Percentiles rank a stretch among this genome's conserved stretches.
These are phyloP conservation scores for Pseudogymnoascus sp. DNA, from an alignment of 2,329 filamentous ascomycete species.

Conservation along the genomic window DNA sequence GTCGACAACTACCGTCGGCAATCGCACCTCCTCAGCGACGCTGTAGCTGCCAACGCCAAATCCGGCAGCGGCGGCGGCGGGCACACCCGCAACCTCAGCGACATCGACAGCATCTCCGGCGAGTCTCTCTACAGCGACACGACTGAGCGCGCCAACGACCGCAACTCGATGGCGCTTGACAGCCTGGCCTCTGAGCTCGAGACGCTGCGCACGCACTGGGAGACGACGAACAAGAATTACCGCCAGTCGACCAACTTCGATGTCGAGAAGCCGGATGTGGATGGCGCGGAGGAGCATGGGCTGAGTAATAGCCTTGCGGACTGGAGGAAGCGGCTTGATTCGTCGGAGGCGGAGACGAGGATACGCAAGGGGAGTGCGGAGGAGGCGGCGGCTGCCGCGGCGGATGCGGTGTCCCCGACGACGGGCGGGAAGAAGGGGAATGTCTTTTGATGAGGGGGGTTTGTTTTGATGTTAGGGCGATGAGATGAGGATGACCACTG, in stretches of 20 bases:
- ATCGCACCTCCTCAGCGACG: slow-evolving; percentile 46
- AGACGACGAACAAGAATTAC: slow-evolving; percentile 92
- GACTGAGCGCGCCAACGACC: slow-evolving; percentile 45
- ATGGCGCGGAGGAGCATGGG: slow-evolving; percentile 37
- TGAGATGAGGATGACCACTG: background rate
- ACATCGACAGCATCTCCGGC: slow-evolving; percentile 53
- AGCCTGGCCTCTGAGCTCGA: slow-evolving; percentile 89
- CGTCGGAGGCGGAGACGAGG: slow-evolving; percentile 27
- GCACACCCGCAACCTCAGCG: slow-evolving; percentile 31
- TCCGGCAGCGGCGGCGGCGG: background rate
- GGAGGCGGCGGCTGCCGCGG: background rate
- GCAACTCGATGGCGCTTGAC: slow-evolving; percentile 70
- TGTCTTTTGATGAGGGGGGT: background rate
- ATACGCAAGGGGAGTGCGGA: slow-evolving; percentile 20
- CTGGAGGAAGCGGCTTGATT: slow-evolving; percentile 72
- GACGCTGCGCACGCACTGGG: slow-evolving; percentile 84
- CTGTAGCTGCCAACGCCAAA: slow-evolving; percentile 25
- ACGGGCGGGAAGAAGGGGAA: background rate
- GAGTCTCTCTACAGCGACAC: slow-evolving; percentile 41
- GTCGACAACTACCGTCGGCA: slow-evolving; percentile 91
- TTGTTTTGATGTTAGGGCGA: too few relatives aligned
- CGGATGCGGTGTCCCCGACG: background rate
- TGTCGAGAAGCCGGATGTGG: slow-evolving; percentile 33
- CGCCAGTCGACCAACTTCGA: slow-evolving; percentile 87
- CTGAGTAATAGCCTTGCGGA: slow-evolving; percentile 68